These are phyloP conservation scores for Ceratocystis alfenasii DNA, from an alignment of 2,329 filamentous ascomycete genomes.

Conservation along the genomic window DNA sequence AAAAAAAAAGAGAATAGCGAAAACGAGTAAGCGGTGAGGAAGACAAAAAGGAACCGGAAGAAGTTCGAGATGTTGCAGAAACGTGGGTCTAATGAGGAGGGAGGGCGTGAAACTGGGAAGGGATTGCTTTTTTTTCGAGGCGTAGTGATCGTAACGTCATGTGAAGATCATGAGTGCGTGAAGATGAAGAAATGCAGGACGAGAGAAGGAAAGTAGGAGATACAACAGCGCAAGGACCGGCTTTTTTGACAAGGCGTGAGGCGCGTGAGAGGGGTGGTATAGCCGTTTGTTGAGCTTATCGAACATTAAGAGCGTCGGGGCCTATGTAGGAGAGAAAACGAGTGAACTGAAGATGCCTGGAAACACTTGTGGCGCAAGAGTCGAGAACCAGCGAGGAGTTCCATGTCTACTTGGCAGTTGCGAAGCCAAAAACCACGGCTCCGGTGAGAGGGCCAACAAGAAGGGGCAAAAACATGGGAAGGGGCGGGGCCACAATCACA, in stretches of 20 bases:
- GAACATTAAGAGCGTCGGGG: not conserved
- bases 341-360: not conserved
- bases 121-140: not conserved
- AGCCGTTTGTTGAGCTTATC: not conserved
- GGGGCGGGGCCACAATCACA: not conserved
- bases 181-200: not conserved
- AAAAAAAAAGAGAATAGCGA: not conserved
- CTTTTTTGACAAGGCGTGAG: not conserved
- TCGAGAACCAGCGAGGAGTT: not conserved
- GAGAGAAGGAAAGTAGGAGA: not conserved
- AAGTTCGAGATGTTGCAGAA: not conserved
- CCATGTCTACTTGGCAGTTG: not conserved
- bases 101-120: not conserved
- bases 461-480: not conserved
- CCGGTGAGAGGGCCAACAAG: not conserved
- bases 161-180: not conserved
- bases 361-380: not conserved
- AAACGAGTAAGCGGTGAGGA: not conserved
- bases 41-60: not conserved
- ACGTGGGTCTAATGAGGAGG: slow-evolving; percentile 2
- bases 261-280: not conserved
- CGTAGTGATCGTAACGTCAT: slow-evolving; percentile 10
- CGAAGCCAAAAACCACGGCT: not conserved
- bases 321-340: not conserved
- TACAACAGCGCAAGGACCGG: not conserved